Evolutionary conservation across 768 basidiomycete species (phyloP), one percentile per base, ranked within the genome.

Genomic region (Gloeopeniophorella convolvens): DNA sequence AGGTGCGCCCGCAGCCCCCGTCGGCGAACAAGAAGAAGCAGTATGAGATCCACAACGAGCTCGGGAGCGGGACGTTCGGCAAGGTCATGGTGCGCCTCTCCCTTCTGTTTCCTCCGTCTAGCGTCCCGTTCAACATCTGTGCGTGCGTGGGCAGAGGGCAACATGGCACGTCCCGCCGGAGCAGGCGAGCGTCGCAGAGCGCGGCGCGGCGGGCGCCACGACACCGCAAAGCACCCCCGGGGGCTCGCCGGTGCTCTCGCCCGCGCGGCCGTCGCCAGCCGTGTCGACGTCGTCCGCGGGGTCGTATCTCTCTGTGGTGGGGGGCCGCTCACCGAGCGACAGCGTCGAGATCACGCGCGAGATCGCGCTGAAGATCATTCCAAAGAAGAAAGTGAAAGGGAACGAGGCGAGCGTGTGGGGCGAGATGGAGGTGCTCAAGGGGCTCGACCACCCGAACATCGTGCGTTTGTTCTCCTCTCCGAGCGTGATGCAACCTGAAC

Each of bases 321-420:
- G n/a, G n/a, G n/a, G n/a, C n/a, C n/a, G n/a, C n/a, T n/a, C n/a
- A n/a, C n/a, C n/a, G n/a, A n/a, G n/a, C n/a, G n/a, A n/a, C n/a
- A n/a, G n/a, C n/a, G n/a, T n/a, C n/a, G 66, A 70, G 2, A 59
- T 78, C 13, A 76, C 70, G 13, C 83, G 88, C 62, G 85, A 88
- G 5, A 89, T 92, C 2, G 89, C 89, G 5, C 68, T 87, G 58
- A 96, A 96, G 70, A 78, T 94, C 51, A 96, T 99, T 49, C 76
- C 87, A 5, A 98, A 97, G 78, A 94, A 95, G 70, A 89, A 89
- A 60, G 90, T 96, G 46, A 92, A 91, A 65, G 88, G 89, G 9
- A 90, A 94, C 60, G 90, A 94, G 63, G 77, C 72, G 36, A 81
- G 79, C 45, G 92, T 98, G 0, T 91, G 89, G 82, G 78, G 82